Evolutionary conservation across 2,329 filamentous ascomycete genomes (phyloP).

Genomic region (Scytalidium lignicola): DNA sequence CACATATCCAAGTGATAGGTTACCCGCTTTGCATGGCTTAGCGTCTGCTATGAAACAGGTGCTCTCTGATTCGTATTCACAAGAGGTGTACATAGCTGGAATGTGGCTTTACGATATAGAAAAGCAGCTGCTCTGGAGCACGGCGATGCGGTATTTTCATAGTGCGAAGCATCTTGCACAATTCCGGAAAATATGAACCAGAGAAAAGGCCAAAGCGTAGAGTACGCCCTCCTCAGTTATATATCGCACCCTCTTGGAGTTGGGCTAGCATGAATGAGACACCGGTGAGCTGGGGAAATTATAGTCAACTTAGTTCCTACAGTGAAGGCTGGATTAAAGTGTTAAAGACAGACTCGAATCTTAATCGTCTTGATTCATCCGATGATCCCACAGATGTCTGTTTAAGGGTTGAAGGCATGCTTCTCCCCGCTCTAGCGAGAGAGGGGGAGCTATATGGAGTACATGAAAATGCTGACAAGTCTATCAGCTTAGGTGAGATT

Average conservation of each 20-base stretch:
- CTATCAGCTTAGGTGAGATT: background rate
- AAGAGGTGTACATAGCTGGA: slow-evolving; percentile 2
- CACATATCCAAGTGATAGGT: background rate
- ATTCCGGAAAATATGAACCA: background rate
- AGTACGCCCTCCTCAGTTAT: background rate
- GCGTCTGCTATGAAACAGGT: background rate
- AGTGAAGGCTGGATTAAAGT: background rate
- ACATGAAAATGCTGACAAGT: background rate
- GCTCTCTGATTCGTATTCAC: background rate
- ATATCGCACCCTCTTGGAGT: background rate
- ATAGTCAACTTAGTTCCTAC: background rate
- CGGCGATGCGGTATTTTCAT: background rate
- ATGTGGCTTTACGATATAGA: slow-evolving; percentile 6
- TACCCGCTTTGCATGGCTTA: background rate
- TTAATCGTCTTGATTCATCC: too few species aligned
- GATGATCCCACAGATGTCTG: background rate
- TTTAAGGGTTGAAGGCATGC: background rate
- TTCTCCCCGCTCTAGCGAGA: background rate
- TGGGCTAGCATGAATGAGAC: background rate
- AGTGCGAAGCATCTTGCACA: background rate
- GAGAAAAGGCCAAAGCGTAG: background rate
- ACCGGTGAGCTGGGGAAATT: background rate
- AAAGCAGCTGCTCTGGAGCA: slow-evolving; percentile 1
- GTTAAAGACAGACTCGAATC: background rate
- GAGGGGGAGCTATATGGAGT: background rate